Conservation (phyloP, 2,329 filamentous ascomycete species). For the Pseudopithomyces chartarum region DNA sequence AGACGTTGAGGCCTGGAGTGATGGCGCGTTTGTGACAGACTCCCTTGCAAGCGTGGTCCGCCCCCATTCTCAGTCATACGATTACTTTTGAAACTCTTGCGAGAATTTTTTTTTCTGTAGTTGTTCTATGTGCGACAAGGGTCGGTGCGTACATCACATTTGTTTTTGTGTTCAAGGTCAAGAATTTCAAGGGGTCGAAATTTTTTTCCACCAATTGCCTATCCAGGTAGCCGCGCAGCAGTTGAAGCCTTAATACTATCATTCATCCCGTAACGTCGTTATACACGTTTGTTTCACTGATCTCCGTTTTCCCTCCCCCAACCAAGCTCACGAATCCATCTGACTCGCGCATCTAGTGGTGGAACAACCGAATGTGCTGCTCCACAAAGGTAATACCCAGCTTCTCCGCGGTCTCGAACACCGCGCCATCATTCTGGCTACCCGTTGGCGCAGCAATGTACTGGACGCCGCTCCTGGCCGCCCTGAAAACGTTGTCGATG, state of each 20-base stretch:
- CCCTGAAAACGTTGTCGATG: conserved; percentile 95
- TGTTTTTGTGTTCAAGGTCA: background rate
- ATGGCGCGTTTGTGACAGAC: no score
- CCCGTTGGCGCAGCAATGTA: conserved; percentile 94
- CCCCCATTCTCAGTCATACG: no score
- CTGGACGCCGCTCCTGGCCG: conserved; percentile 85
- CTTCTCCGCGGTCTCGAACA: conserved; percentile 89
- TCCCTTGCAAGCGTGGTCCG: no score
- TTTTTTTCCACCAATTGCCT: background rate
- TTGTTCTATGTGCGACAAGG: background rate
- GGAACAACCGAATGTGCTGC: conserved; percentile 92
- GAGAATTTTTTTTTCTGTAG: background rate
- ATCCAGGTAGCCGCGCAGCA: background rate
- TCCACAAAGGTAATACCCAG: conserved; percentile 93
- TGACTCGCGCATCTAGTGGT: conserved; percentile 65
- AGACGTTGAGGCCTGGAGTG: no score
- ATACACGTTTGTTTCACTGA: background rate
- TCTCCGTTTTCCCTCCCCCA: background rate
- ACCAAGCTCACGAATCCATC: background rate
- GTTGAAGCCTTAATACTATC: background rate
- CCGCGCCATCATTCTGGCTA: conserved; percentile 81
- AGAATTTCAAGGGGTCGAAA: background rate
- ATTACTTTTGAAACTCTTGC: background rate
- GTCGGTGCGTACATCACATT: background rate
- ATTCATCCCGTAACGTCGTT: conserved; percentile 2